Conservation (phyloP, 148 eudicot species). For the Rhododendron williamsianum region DNA sequence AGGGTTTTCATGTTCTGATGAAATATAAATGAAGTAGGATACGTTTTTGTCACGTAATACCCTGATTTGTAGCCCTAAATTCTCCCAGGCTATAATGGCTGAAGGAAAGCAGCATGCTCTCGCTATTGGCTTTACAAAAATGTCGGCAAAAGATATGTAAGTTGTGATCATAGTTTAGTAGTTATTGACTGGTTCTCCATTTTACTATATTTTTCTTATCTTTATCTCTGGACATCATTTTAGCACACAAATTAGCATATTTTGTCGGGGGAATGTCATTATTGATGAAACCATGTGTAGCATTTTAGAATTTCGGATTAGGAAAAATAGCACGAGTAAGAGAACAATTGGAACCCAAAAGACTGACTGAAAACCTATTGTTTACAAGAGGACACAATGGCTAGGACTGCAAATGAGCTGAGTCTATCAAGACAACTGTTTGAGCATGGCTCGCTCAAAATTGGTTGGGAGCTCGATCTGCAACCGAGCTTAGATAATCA, state of each 20-base stretch:
- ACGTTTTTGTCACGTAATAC: background rate
- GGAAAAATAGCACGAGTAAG: background rate
- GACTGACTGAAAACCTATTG: background rate
- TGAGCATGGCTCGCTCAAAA: background rate
- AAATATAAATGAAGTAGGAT: background rate
- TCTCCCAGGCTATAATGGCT: constrained; percentile 91
- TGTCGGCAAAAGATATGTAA: constrained; percentile 98
- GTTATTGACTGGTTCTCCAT: background rate
- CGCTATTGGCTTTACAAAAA: constrained; percentile 96
- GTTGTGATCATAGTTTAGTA: constrained; percentile 21
- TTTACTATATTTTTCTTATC: background rate
- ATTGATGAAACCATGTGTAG: background rate
- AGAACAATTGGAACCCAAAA: background rate
- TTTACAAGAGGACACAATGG: background rate
- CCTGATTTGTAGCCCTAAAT: constrained; percentile 14
- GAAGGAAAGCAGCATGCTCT: constrained; percentile 99
- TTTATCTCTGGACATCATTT: background rate
- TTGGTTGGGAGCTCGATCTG: background rate
- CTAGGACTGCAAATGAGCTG: background rate
- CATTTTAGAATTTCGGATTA: background rate
- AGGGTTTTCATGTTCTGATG: background rate
- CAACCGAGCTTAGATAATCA: background rate
- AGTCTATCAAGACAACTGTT: background rate
- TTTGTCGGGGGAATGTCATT: background rate
- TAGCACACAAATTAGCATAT: background rate